Base-by-base conservation (phyloP, 192 early-diverging fungal genomes). In the Coemansia sp. region DNA sequence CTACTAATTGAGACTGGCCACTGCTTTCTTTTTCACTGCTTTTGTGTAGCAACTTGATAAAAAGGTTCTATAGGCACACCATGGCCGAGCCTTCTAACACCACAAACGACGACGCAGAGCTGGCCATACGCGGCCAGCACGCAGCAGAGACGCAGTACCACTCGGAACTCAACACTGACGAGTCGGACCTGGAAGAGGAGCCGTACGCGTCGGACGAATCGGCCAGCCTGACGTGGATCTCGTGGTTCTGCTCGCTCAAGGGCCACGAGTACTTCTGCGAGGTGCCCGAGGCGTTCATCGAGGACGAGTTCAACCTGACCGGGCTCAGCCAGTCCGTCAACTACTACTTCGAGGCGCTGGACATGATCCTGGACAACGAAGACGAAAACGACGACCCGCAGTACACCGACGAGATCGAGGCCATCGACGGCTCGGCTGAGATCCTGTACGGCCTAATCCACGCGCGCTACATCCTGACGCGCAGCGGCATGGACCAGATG, bases 281-380 rank as follows among this genome's bases (percentile, higher is more conserved):
- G 69, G 89, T 93, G 7, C 83, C 87, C 16, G 89, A 90, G 38
- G 87, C 89, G 16, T 91, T 89, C 66, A 94, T 98, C 63, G 90
- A 94, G 68, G 97, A 99, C 75, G 94, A 96, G 66, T 99, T 99
- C 81, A 99, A 99, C 77, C 80, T 98, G 67, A 96, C 93, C n/a
- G 97, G 97, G 45, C 86, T 99, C 18, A 84, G 83, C 71, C 80
- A 87, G 17, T 81, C 87, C 16, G 91, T 97, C 0, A 90, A 90
- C 29, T 88, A 90, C 63, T 98, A 95, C 79, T 85, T 89, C 71
- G 93, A 96, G 76, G 93, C 96, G 3, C 82, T 99, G 16, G 95
- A 99, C 72, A 91, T 93, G 88, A 97, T 99, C 62, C 82, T 99
- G 63, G 97, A 99, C 85, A 82, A 87, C 22, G 92, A 93, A 59